Conservation (phyloP, 1,139 yeast species). For the Meyerozyma sp. region DNA sequence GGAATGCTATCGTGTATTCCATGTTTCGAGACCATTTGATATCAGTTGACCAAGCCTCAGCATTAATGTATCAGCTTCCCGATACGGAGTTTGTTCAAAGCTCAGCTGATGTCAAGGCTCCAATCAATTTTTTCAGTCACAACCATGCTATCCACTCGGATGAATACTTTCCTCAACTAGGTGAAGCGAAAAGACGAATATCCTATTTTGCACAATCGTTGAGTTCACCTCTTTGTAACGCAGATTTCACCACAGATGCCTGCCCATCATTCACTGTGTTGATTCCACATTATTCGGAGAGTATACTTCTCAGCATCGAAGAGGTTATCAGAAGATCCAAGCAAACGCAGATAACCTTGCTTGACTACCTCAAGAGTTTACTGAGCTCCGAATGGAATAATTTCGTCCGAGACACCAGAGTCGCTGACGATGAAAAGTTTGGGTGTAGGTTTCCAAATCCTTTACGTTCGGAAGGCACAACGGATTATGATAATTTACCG, state of each 20-base stretch:
- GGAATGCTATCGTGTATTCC: conserved; percentile 75
- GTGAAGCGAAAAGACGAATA: conserved; percentile 77
- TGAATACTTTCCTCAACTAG: conserved; percentile 46
- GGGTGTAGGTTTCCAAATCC: no score
- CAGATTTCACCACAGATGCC: conserved; percentile 59
- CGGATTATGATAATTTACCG: conserved; percentile 50
- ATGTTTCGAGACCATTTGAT: conserved; percentile 75
- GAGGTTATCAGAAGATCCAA: conserved; percentile 48
- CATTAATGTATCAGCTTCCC: conserved; percentile 50
- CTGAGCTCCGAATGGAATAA: conserved; percentile 72
- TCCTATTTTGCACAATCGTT: conserved; percentile 86
- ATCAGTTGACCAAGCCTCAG: conserved; percentile 66
- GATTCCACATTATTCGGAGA: conserved; percentile 82
- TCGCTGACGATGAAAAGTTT: conserved; percentile 19
- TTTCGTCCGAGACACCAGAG: conserved; percentile 62
- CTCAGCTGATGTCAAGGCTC: conserved; percentile 14
- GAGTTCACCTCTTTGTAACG: conserved; percentile 68
- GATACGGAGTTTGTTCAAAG: conserved; percentile 25
- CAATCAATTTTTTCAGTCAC: conserved; percentile 63
- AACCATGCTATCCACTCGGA: conserved; percentile 21
- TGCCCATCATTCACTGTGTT: conserved; percentile 82
- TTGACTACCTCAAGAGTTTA: conserved; percentile 65
- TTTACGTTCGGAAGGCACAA: conserved; percentile 1
- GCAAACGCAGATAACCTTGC: neutral
- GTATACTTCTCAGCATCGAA: conserved; percentile 55